Evolutionary conservation across 169 alveolate species (phyloP), one percentile per base, ranked within the genome.

Genomic region (Eimeria praecox): DNA sequence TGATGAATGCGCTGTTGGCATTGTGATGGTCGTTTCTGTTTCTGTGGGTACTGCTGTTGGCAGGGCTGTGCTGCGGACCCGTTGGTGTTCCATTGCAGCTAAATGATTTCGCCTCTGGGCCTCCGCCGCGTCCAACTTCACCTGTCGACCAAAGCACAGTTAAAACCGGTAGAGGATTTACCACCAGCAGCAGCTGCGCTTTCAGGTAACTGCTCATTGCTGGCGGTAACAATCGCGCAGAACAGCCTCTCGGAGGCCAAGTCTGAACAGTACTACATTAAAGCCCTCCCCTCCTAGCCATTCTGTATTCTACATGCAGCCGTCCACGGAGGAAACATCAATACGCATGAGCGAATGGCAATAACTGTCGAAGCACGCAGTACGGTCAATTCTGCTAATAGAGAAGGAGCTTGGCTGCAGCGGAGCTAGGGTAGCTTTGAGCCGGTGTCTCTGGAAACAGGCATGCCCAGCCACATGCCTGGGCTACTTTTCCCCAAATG

Each of bases 51-150:
- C 56, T 40, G 56, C 85, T 40, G 59, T 35, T 9, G 22, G 87
- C 64, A 16, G 40, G 49, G 90, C 18, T 52, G 42, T 40, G 14
- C 56, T 12, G 49, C 71, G 18, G 1, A 82, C 90, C 90, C 90
- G 90, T 54, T 49, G 90, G 40, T 82, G 71, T 54, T 82, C 90
- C 18, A 82, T n/a, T 49, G 90, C 90, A 16, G 90, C 90, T 35
- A 82, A 24, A 14, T 82, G 90, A 27, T 82, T 82, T 30, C 90
- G 8, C 75, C 90, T 82, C 30, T 82, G 90, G 27, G 71, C 71
- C 75, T 82, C 90, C 62, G 90, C 90, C 22, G 90, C 90, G 33
- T 82, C 90, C 49, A 82, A 35, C 49, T 82, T 82, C 71, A 82
- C 75, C 90, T 82, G 75, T 10, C 49, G 18, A 33, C n/a, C 80